Evolutionary conservation across 257 asterid genomes (phyloP).

Genomic region (Scutellaria minor): DNA sequence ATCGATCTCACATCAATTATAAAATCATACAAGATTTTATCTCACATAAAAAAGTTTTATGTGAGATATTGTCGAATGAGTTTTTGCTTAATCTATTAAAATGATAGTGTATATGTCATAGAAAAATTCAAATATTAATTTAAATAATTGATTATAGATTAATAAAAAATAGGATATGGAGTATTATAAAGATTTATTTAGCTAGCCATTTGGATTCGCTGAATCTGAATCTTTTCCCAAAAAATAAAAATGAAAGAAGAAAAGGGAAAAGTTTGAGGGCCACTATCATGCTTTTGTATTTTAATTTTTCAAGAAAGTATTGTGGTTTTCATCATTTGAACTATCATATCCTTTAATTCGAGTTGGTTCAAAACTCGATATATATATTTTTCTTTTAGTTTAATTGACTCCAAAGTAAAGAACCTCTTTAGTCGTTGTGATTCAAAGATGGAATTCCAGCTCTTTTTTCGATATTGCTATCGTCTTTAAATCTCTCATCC

Average conservation of each 20-base stretch:
- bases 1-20: no score
- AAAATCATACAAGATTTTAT: no score
- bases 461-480: constrained; percentile 29
- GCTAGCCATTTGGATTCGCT: constrained; percentile 2
- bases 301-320: constrained; percentile 17
- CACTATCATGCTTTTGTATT: constrained; percentile 13
- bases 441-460: constrained; percentile 43
- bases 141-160: no score
- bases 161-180: no score
- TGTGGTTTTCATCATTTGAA: constrained; percentile 35
- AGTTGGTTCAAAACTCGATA: constrained; percentile 36
- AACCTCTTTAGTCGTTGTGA: constrained; percentile 37
- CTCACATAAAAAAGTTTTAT: no score
- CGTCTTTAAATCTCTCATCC: constrained; percentile 27
- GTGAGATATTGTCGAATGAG: no score
- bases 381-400: constrained; percentile 31
- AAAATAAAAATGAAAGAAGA: background rate
- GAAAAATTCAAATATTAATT: no score
- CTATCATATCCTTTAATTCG: constrained; percentile 31
- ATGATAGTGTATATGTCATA: no score
- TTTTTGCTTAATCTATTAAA: no score
- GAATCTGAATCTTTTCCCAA: background rate
- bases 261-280: constrained; percentile 34
- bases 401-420: constrained; percentile 41
- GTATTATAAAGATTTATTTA: background rate